Percentiles rank a stretch among this genome's conserved stretches.
These are phyloP conservation scores for Clavaria fumosa DNA, from an alignment of 768 basidiomycete genomes.

Conservation along the genomic window DNA sequence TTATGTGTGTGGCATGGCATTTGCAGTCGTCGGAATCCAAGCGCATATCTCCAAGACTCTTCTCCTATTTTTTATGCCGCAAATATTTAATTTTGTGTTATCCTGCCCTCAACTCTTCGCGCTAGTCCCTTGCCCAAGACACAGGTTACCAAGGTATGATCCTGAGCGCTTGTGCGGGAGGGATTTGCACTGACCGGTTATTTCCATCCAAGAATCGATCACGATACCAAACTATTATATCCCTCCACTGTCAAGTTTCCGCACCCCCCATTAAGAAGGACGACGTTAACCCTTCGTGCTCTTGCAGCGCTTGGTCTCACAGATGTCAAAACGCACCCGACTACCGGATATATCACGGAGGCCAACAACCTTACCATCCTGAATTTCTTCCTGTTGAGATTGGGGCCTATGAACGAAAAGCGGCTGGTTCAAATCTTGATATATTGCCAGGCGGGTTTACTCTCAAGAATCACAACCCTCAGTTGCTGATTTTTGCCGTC, in stretches of 20 bases:
- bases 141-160: slow-evolving; percentile 75
- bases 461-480: slow-evolving; percentile 3
- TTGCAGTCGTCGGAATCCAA: slow-evolving; percentile 93
- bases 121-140: slow-evolving; percentile 84
- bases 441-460: slow-evolving; percentile 44
- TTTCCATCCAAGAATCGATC: slow-evolving; percentile 44
- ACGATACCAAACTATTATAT: slow-evolving; percentile 56
- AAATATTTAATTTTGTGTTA: slow-evolving; percentile 93
- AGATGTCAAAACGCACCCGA: slow-evolving; percentile 39
- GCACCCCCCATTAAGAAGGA: slow-evolving; percentile 37
- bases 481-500: slow-evolving; percentile 1
- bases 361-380: slow-evolving; percentile 85
- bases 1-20: slow-evolving; percentile 97
- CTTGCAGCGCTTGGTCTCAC: slow-evolving; percentile 54
- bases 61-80: slow-evolving; percentile 91
- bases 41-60: slow-evolving; percentile 96
- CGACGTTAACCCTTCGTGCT: slow-evolving; percentile 39
- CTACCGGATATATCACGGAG: slow-evolving; percentile 43
- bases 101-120: slow-evolving; percentile 93
- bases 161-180: slow-evolving; percentile 3
- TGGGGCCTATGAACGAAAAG: slow-evolving; percentile 81
- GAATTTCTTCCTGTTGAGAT: slow-evolving; percentile 64
- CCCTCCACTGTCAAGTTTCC: slow-evolving; percentile 57
- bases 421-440: slow-evolving; percentile 61
- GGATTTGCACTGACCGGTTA: slow-evolving; percentile 4